phyloP scores from a whole-genome alignment of 1,284 basidiomycete species.

The Ganoderma multipileum region DNA sequence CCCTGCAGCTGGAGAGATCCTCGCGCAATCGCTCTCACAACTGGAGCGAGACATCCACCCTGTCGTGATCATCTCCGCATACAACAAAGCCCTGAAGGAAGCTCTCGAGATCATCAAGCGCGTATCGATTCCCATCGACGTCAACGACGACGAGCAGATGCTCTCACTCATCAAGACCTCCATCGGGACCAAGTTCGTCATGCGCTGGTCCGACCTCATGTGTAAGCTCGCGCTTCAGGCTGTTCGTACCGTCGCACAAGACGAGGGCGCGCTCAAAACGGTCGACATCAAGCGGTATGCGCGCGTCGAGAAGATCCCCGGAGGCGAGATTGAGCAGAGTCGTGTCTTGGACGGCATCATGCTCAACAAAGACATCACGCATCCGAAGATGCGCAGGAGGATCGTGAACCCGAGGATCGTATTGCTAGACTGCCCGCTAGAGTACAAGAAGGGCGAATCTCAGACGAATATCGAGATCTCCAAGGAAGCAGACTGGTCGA shows the following conservation, averaged over 20 bases:
- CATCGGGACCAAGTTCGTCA: constrained; percentile 99
- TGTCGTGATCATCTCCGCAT: constrained; percentile 98
- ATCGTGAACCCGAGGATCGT: constrained; percentile 93
- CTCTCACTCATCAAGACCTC: constrained; percentile 97
- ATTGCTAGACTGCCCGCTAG: constrained; percentile 94
- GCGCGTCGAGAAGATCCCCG: constrained; percentile 96
- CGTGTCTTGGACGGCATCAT: constrained; percentile 91
- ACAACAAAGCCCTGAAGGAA: constrained; percentile 94
- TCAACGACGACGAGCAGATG: constrained; percentile 90
- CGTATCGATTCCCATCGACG: constrained; percentile 92
- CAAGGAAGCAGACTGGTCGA: constrained; percentile 93
- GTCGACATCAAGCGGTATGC: constrained; percentile 99
- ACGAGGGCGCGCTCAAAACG: constrained; percentile 76
- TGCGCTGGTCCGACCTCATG: constrained; percentile 98
- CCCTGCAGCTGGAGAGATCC: constrained; percentile 89
- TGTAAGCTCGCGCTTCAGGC: constrained; percentile 94
- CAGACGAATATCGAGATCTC: constrained; percentile 99
- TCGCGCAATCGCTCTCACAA: constrained; percentile 93
- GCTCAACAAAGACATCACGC: constrained; percentile 99
- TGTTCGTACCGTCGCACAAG: constrained; percentile 82
- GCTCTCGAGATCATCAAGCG: constrained; percentile 88
- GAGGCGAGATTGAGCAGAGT: constrained; percentile 96
- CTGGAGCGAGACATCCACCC: constrained; percentile 98
- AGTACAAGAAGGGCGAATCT: constrained; percentile 99
- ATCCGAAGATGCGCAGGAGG: constrained; percentile 94